Conservation (phyloP, 805 yeast genomes). For the Nakazawaea wickerhamii region DNA sequence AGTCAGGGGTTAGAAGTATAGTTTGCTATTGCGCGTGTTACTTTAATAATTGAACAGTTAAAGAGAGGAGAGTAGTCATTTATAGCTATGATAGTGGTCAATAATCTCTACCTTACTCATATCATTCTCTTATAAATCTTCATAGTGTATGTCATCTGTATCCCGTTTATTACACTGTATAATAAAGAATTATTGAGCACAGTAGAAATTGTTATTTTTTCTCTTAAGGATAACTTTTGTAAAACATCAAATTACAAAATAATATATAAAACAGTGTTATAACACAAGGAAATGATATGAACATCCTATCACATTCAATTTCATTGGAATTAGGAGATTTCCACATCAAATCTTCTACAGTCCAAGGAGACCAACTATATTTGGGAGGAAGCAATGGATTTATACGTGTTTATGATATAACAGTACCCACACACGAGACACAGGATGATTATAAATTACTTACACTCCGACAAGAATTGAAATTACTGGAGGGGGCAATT, state of each 20-base stretch:
- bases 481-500: conserved; percentile 17
- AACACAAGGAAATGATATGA: conserved; percentile 14
- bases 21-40: no score
- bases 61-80: no score
- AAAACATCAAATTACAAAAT: neutral
- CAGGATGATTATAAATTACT: neutral
- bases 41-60: no score
- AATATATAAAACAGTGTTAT: conserved; percentile 13
- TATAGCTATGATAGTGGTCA: no score
- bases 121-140: no score
- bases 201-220: no score
- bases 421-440: neutral
- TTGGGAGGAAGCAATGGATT: conserved; percentile 3
- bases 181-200: no score
- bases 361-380: conserved; percentile 9
- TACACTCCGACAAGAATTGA: neutral
- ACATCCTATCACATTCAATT: neutral
- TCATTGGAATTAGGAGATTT: conserved; percentile 3
- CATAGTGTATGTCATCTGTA: no score
- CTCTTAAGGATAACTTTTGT: neutral
- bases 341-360: conserved; percentile 18
- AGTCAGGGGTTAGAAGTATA: no score
- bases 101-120: no score
- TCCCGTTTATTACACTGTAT: no score
- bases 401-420: conserved; percentile 2